phyloP scores from a whole-genome alignment of 1,284 basidiomycete species.

The Bjerkandera adusta region DNA sequence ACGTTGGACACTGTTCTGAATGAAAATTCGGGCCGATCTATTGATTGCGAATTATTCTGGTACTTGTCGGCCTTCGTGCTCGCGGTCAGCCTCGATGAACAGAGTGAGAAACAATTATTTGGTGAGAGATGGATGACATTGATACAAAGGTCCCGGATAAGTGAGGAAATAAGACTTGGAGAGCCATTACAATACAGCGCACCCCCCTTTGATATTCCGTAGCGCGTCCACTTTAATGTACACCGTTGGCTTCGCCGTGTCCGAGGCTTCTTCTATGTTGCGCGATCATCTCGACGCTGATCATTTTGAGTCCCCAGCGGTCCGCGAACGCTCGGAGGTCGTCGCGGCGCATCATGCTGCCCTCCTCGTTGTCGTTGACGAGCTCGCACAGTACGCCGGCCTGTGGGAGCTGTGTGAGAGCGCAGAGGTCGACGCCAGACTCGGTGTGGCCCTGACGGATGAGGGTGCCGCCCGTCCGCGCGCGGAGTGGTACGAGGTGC shows the following conservation, averaged over 20 bases:
- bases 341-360: conserved; percentile 95
- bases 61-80: no score
- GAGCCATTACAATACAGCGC: no score
- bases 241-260: conserved; percentile 1
- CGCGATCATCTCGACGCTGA: conserved; percentile 84
- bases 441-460: conserved; percentile 94
- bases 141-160: no score
- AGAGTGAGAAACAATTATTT: no score
- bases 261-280: conserved; percentile 34
- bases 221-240: neutral
- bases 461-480: conserved; percentile 83
- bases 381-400: conserved; percentile 94
- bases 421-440: conserved; percentile 85
- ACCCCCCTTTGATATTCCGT: no score
- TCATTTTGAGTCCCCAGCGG: conserved; percentile 88
- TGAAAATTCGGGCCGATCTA: no score
- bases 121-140: no score
- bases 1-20: no score
- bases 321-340: conserved; percentile 94
- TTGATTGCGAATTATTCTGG: no score
- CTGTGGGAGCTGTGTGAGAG: conserved; percentile 70
- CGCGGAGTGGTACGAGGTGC: conserved; percentile 92
- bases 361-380: conserved; percentile 88
- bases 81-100: no score
- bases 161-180: no score